Base-by-base conservation (phyloP, 306 rosid species). In the Rosa persica region DNA sequence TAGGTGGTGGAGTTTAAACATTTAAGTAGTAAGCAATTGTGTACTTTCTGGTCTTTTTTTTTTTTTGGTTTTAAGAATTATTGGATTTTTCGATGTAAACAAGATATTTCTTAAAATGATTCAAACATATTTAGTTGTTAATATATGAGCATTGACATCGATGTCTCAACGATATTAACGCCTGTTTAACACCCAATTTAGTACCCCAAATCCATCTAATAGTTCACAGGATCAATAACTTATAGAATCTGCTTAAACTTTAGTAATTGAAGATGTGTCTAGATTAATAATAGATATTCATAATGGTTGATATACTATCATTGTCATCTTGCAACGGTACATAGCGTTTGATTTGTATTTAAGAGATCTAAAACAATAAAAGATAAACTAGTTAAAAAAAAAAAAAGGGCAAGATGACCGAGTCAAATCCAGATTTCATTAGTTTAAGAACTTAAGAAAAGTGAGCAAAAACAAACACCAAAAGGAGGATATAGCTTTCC, bases 371-470 rank as follows among this genome's bases (percentile, higher is more conserved):
- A 25, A 25, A 25, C 2, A 20, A 52, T 19, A 13, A 6, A 54
- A 20, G 3, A 43, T 43, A 43, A 54, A 23, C 15, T 22, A 58
- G 34, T 9, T 55, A 57, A 36, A 20, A 62, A 30, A 62, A 1
- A 6, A 49, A 38, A 48, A 46, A 65, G 16, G 1, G 64, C 19
- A 40, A 42, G 16, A 43, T 16, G 57, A 67, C 78, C 47, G n/a
- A 77, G 86, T 86, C 88, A 86, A 83, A 88, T 55, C 42, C 81
- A 81, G 38, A 62, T 22, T 79, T 72, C 72, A 68, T 79, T 58
- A 52, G 83, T 58, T 69, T 67, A 78, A 60, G 17, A 52, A 40
- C 75, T 39, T 17, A 1, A 58, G 38, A 76, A 73, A 81, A 34
- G 87, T 12, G 44, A 0, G 65, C 30, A 60, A 30, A 30, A 30